Percentiles rank a stretch among this genome's conserved stretches.
phyloP scores from a whole-genome alignment of 2,329 filamentous ascomycete species.

The Huntiella savannae region DNA sequence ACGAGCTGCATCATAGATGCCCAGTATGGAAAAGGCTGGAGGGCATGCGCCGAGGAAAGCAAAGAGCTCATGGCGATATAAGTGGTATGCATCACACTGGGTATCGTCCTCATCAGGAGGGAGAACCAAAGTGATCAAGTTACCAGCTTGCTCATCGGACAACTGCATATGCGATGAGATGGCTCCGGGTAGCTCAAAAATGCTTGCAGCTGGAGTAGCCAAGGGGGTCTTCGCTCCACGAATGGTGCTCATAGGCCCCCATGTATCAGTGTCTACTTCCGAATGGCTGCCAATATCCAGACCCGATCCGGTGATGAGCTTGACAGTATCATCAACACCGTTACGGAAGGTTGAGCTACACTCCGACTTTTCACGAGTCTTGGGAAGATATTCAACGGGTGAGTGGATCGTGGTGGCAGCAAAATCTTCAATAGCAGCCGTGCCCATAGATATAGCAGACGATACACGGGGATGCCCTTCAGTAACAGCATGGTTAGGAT shows the following conservation, averaged over 20 bases:
- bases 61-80: slow-evolving; percentile 9
- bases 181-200: slow-evolving; percentile 3
- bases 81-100: slow-evolving; percentile 9
- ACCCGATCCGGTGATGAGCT: slow-evolving; percentile 9
- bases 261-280: not conserved
- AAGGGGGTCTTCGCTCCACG: slow-evolving; percentile 5
- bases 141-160: not conserved
- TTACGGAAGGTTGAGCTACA: slow-evolving; percentile 11
- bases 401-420: not conserved
- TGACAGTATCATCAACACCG: slow-evolving; percentile 10
- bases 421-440: not conserved
- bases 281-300: slow-evolving; percentile 1
- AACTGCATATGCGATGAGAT: not conserved
- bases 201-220: slow-evolving; percentile 6
- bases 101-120: slow-evolving; percentile 4
- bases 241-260: not conserved
- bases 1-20: slow-evolving; percentile 10
- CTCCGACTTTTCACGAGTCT: slow-evolving; percentile 9
- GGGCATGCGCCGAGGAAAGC: slow-evolving; percentile 8
- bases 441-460: too few species aligned
- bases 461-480: too few species aligned
- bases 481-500: not conserved
- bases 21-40: slow-evolving; percentile 8
- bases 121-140: slow-evolving; percentile 10
- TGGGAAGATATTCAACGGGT: slow-evolving; percentile 8